These are phyloP conservation scores for Lasiosphaeria ovina DNA, from an alignment of 495 filamentous ascomycete genomes.

Conservation along the genomic window DNA sequence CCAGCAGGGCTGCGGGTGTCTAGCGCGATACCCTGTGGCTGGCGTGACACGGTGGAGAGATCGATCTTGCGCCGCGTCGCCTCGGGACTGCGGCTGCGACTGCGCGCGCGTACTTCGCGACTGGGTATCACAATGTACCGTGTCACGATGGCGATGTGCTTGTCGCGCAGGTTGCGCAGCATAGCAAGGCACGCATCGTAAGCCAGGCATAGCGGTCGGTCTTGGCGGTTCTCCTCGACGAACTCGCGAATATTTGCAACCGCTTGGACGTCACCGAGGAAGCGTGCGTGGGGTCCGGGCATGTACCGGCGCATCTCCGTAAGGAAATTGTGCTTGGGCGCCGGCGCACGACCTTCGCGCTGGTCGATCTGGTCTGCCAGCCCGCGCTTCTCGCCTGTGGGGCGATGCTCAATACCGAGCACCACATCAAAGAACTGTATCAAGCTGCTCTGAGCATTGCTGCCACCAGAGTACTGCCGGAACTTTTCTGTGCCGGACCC, in stretches of 20 bases:
- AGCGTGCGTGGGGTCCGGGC: slow-evolving; percentile 88
- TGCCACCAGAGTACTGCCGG: slow-evolving; percentile 86
- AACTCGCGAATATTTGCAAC: slow-evolving; percentile 89
- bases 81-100: slow-evolving; percentile 45
- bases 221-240: slow-evolving; percentile 61
- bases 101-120: slow-evolving; percentile 47
- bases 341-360: slow-evolving; percentile 51
- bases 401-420: slow-evolving; percentile 86
- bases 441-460: slow-evolving; percentile 93
- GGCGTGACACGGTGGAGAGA: slow-evolving; percentile 60
- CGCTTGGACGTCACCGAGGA: slow-evolving; percentile 72
- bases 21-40: slow-evolving; percentile 37
- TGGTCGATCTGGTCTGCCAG: slow-evolving; percentile 44
- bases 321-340: slow-evolving; percentile 82
- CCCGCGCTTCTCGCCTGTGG: slow-evolving; percentile 69
- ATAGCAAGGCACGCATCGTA: slow-evolving; percentile 91
- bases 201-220: slow-evolving; percentile 68
- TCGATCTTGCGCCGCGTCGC: slow-evolving; percentile 52
- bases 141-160: slow-evolving; percentile 93
- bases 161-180: slow-evolving; percentile 85
- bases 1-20: slow-evolving; percentile 25
- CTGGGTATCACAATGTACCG: slow-evolving; percentile 86
- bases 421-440: slow-evolving; percentile 97
- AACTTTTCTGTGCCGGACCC: slow-evolving; percentile 67
- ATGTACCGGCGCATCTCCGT: slow-evolving; percentile 96